These are phyloP conservation scores for Pisolithus orientalis DNA, from an alignment of 768 basidiomycete species.

Conservation along the genomic window DNA sequence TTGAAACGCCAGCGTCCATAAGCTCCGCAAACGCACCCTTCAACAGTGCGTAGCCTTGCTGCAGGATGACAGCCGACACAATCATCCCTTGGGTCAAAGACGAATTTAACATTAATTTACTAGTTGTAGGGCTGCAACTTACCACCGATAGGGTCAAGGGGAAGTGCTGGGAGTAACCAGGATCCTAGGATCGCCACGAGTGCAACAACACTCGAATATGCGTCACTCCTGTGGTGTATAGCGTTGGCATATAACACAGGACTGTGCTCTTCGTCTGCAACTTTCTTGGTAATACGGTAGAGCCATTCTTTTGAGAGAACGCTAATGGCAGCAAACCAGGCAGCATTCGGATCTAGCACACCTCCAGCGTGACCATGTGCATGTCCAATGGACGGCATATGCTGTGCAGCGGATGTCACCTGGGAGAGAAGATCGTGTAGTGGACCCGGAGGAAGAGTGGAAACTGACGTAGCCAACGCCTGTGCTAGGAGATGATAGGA, in stretches of 20 bases:
- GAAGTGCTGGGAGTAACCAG: slow-evolving; percentile 76
- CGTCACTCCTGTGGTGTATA: slow-evolving; percentile 95
- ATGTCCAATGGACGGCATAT: slow-evolving; percentile 48
- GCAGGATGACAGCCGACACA: slow-evolving; percentile 85
- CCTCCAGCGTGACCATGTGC: slow-evolving; percentile 44
- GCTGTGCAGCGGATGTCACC: slow-evolving; percentile 48
- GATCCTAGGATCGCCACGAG: slow-evolving; percentile 90
- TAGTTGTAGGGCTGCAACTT: slow-evolving; percentile 14
- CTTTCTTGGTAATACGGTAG: slow-evolving; percentile 81
- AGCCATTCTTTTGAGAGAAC: slow-evolving; percentile 89
- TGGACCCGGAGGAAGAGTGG: slow-evolving; percentile 58
- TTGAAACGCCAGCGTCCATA: slow-evolving; percentile 75
- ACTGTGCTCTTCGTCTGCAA: slow-evolving; percentile 87
- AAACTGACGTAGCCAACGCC: slow-evolving; percentile 59
- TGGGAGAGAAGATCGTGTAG: slow-evolving; percentile 58
- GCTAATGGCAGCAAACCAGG: slow-evolving; percentile 87
- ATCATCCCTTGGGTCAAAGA: slow-evolving; percentile 50
- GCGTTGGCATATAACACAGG: slow-evolving; percentile 95
- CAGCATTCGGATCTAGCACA: slow-evolving; percentile 84
- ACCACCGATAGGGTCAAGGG: slow-evolving; percentile 94
- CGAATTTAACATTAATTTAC: slow-evolving; percentile 1
- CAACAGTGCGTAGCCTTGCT: slow-evolving; percentile 66
- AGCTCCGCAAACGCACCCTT: slow-evolving; percentile 72
- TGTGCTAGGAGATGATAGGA: slow-evolving; percentile 80
- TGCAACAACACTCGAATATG: slow-evolving; percentile 87